Percentiles rank a stretch among this genome's conserved stretches.
Evolutionary conservation across 257 asterid genomes (phyloP).

Genomic region (Ehretia macrophylla): DNA sequence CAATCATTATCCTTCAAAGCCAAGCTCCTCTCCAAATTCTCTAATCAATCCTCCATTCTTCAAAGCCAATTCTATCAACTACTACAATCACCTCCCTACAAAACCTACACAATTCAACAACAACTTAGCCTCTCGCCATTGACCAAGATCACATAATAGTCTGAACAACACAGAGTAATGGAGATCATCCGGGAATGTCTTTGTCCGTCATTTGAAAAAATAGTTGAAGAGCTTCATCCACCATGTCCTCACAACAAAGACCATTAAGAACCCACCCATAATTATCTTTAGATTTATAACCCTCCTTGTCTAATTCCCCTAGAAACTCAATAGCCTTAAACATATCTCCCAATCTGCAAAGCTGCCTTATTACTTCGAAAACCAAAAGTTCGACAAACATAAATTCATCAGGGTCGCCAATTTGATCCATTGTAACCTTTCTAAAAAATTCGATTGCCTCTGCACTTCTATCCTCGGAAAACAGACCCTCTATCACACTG

Average conservation of each 20-base stretch:
- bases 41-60: too few relatives aligned
- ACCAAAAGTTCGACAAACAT: slow-evolving; percentile 14
- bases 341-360: too few relatives aligned
- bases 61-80: too few relatives aligned
- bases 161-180: not conserved
- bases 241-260: slow-evolving; percentile 30
- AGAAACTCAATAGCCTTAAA: too few relatives aligned
- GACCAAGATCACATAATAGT: too few relatives aligned
- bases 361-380: too few relatives aligned
- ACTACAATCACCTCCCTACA: too few relatives aligned
- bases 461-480: slow-evolving; percentile 4
- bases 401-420: too few relatives aligned
- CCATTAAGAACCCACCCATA: slow-evolving; percentile 8
- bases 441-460: slow-evolving; percentile 22
- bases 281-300: slow-evolving; percentile 13
- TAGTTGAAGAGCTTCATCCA: slow-evolving; percentile 19
- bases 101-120: too few relatives aligned
- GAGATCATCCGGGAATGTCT: slow-evolving; percentile 13
- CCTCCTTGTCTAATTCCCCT: slow-evolving; percentile 27
- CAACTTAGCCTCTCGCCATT: too few relatives aligned
- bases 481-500: slow-evolving; percentile 28
- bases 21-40: too few relatives aligned
- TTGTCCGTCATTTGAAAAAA: slow-evolving; percentile 19
- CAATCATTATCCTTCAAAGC: too few relatives aligned
- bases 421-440: slow-evolving; percentile 19